phyloP scores from a whole-genome alignment of 257 asterid genomes.

The Nicotiana attenuata region DNA sequence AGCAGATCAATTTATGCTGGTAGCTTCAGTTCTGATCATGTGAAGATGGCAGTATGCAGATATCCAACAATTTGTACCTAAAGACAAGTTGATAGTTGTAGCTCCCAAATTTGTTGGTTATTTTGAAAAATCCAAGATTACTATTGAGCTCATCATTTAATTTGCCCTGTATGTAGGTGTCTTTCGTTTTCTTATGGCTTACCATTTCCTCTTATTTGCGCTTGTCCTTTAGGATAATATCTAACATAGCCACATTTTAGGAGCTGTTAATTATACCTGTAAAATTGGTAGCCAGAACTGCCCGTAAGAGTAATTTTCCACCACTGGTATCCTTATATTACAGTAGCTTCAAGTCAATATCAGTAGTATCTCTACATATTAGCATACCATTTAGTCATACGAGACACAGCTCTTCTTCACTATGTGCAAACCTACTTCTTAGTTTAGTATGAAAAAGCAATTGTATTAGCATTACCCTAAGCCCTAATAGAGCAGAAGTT shows the following conservation, averaged over 20 bases:
- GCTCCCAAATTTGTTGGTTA: slow-evolving; percentile 1
- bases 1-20: neutral
- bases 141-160: neutral
- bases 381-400: neutral
- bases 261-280: neutral
- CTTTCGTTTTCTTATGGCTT: neutral
- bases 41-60: neutral
- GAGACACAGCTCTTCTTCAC: neutral
- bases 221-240: neutral
- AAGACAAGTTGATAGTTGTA: neutral
- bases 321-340: neutral
- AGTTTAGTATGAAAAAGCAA: neutral
- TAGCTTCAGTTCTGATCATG: neutral
- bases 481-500: neutral
- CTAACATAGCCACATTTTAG: neutral
- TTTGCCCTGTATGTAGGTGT: neutral
- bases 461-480: neutral
- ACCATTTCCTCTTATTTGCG: neutral
- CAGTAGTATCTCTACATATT: neutral
- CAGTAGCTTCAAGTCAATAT: neutral
- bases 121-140: neutral
- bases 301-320: neutral
- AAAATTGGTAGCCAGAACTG: neutral
- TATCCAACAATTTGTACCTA: neutral
- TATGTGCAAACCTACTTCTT: neutral